Conservation (phyloP, 805 yeast species). For the Cyberlindnera mississippiensis region DNA sequence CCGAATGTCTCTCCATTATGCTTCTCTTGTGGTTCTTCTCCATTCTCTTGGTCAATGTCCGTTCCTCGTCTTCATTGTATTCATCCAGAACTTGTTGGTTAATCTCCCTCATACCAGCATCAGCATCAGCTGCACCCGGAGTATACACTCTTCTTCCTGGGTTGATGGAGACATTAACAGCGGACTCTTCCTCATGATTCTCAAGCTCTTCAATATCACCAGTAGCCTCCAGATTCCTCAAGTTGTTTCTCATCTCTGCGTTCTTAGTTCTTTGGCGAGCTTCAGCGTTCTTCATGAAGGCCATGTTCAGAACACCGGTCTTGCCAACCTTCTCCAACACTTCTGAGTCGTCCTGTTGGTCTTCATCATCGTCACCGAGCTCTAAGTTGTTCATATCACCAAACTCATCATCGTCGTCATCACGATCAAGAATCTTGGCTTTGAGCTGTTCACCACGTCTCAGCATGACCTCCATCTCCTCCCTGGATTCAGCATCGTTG, state of each 20-base stretch:
- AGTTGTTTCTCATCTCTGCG: constrained; percentile 43
- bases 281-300: constrained; percentile 90
- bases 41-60: constrained; percentile 41
- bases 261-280: constrained; percentile 61
- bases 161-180: constrained; percentile 52
- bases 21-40: constrained; percentile 21
- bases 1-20: constrained; percentile 1
- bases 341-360: constrained; percentile 37
- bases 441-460: constrained; percentile 79
- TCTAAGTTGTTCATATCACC: constrained; percentile 43
- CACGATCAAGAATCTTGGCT: constrained; percentile 61
- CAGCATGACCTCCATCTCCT: constrained; percentile 92
- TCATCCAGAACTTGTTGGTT: constrained; percentile 40
- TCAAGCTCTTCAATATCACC: constrained; percentile 39
- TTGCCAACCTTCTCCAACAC: constrained; percentile 56
- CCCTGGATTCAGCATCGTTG: constrained; percentile 78
- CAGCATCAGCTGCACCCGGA: constrained; percentile 40
- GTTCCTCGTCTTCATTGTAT: constrained; percentile 46
- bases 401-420: constrained; percentile 39
- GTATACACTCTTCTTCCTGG: constrained; percentile 80
- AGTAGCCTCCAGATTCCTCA: constrained; percentile 48
- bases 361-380: constrained; percentile 42
- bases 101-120: constrained; percentile 32
- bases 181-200: constrained; percentile 31
- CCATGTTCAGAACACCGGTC: constrained; percentile 89